Conservation (phyloP, 352 stramenopile genomes). For the Phytopythium aichiense region DNA sequence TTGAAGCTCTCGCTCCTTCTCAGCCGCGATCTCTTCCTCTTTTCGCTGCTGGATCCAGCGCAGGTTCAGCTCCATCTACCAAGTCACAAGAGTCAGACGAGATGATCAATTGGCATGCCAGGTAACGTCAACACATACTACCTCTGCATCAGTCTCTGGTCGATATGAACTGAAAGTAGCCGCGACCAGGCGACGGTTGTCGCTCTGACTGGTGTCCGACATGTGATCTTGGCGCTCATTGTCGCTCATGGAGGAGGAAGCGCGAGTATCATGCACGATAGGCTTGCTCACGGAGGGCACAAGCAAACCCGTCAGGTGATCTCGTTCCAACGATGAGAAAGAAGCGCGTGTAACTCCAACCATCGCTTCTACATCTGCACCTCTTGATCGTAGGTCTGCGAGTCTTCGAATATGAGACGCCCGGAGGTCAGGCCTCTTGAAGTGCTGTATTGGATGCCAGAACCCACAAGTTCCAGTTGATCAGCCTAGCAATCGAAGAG, state of each 20-base stretch:
- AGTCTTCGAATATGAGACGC: constrained; percentile 68
- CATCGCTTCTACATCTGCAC: constrained; percentile 12
- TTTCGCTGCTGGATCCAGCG: constrained; percentile 54
- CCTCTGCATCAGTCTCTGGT: constrained; percentile 64
- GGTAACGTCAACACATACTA: constrained; percentile 9
- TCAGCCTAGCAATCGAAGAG: not conserved
- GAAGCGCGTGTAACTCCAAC: constrained; percentile 6
- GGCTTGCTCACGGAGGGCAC: not conserved
- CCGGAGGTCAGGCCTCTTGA: constrained; percentile 54
- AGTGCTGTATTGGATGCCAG: constrained; percentile 23
- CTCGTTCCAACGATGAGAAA: no score
- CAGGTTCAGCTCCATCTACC: constrained; percentile 61
- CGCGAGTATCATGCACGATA: not conserved
- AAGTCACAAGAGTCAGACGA: not conserved
- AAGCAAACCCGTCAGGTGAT: not conserved
- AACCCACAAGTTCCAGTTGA: not conserved
- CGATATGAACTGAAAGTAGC: constrained; percentile 56
- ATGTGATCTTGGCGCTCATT: not conserved
- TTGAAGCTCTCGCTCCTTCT: constrained; percentile 48
- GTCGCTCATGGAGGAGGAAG: not conserved
- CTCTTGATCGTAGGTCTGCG: constrained; percentile 37
- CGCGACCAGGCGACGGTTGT: constrained; percentile 27
- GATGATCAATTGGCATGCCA: not conserved
- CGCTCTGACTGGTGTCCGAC: not conserved
- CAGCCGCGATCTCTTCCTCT: constrained; percentile 36